Percentiles rank a stretch among this genome's conserved stretches.
These are phyloP conservation scores for Nothophytophthora sp. DNA, from an alignment of 352 stramenopile genomes.

Conservation along the genomic window DNA sequence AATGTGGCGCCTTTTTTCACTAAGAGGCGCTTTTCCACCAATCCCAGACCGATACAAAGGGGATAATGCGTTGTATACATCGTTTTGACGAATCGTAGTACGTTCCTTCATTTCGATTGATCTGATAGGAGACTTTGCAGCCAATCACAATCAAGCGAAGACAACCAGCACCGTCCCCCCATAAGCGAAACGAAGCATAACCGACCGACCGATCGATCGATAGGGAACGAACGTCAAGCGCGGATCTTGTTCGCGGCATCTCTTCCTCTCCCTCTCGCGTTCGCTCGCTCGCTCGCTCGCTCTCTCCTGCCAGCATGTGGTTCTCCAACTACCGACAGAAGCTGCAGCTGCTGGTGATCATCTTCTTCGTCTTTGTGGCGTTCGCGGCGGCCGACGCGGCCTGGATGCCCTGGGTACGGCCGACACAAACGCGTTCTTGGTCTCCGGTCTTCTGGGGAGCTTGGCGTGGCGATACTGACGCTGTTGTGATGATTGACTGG, in stretches of 20 bases:
- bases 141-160: no score
- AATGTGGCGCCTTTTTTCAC: not conserved
- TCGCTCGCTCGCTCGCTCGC: slow-evolving; percentile 6
- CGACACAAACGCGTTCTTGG: slow-evolving; percentile 5
- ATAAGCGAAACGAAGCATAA: not conserved
- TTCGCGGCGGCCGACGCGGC: slow-evolving; percentile 70
- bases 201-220: not conserved
- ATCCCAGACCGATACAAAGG: not conserved
- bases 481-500: no score
- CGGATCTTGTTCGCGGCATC: no score
- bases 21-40: not conserved
- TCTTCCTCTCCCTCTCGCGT: no score
- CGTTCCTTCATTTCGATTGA: no score
- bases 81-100: slow-evolving; percentile 19
- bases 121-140: no score
- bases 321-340: slow-evolving; percentile 78
- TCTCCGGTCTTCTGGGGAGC: no score
- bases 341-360: slow-evolving; percentile 77
- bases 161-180: not conserved
- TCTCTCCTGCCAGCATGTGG: slow-evolving; percentile 46
- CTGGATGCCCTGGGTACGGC: slow-evolving; percentile 86
- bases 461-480: no score
- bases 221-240: no score
- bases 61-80: not conserved
- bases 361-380: slow-evolving; percentile 85